Base-by-base conservation (phyloP, 441 rosid genomes). In the Gossypium davidsonii region DNA sequence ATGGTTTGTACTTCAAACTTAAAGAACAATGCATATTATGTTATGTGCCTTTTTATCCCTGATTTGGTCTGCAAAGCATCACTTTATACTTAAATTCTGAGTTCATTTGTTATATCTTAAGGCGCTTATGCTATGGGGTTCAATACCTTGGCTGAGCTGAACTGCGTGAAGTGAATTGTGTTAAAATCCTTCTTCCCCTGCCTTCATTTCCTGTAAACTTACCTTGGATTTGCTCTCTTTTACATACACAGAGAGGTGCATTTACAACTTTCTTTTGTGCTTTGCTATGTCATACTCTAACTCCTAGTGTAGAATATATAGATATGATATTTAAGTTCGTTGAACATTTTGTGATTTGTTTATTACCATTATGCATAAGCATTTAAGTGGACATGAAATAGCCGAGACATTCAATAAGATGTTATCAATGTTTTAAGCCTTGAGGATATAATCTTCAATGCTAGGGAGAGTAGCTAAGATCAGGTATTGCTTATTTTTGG, bases 1-100 rank as follows among this genome's bases (percentile, higher is more conserved):
- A 86, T 91, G 97, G 97, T 89, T 80, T 79, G 88, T 56, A 77
- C 74, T 78, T 75, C 17, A 10, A 15, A 68, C 46, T 53, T 68
- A 68, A 2, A 67, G 4, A 59, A 48, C 20, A 14, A 26, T 46
- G 48, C 46, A 46, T 58, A 10, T 15, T 25, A 48, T 26, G 14
- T 52, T 28, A 25, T 28, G 12, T 49, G 59, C 7, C 2, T 64
- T 23, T 67, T 48, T 48, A 17, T 9, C 3, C 12, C 20, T 44
- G 12, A 28, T 26, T 49, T 67, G 39, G 31, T 26, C 44, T 48
- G 39, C 28, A 48, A 44, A 44, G 26, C 42, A 67, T n/a, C 71
- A 67, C 6, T 48, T 48, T 8, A 14, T 56, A 48, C 42, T 49
- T 25, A n/a, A 46, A 48, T 48, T 67, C 57, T 14, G 42, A 17